Conservation (phyloP, 2,329 filamentous ascomycete species). For the Epicoccum nigrum region DNA sequence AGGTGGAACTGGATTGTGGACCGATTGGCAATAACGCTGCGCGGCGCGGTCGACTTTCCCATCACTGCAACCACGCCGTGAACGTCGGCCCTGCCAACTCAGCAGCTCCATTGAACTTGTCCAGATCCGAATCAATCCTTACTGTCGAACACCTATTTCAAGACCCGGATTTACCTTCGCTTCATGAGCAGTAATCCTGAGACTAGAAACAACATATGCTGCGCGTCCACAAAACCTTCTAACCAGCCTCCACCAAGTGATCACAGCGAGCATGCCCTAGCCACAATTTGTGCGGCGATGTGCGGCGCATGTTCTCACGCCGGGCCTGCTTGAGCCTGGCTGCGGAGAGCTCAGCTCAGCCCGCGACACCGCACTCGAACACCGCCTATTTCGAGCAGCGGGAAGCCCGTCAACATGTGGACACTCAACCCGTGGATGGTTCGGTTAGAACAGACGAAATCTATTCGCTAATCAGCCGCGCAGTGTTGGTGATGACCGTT, state of each 20-base stretch:
- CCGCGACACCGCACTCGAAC: not conserved
- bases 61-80: not conserved
- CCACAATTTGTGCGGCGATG: slow-evolving; percentile 6
- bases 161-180: no score
- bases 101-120: no score
- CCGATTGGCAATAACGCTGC: not conserved
- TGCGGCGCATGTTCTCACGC: slow-evolving; percentile 8
- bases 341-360: slow-evolving; percentile 12
- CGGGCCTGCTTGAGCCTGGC: slow-evolving; percentile 5
- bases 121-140: no score
- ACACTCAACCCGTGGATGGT: slow-evolving; percentile 14
- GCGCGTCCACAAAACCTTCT: not conserved
- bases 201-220: not conserved
- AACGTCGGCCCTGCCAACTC: not conserved
- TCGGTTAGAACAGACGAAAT: slow-evolving; percentile 6
- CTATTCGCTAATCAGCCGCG: slow-evolving; percentile 10
- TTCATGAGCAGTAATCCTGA: no score
- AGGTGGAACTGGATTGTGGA: no score
- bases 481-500: slow-evolving; percentile 6
- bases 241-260: not conserved
- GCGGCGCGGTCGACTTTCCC: not conserved
- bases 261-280: slow-evolving; percentile 1
- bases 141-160: no score
- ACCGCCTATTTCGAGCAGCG: slow-evolving; percentile 6
- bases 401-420: not conserved